Evolutionary conservation across 306 rosid genomes (phyloP), one percentile per base, ranked within the genome.

Genomic region (Dryas drummondii): DNA sequence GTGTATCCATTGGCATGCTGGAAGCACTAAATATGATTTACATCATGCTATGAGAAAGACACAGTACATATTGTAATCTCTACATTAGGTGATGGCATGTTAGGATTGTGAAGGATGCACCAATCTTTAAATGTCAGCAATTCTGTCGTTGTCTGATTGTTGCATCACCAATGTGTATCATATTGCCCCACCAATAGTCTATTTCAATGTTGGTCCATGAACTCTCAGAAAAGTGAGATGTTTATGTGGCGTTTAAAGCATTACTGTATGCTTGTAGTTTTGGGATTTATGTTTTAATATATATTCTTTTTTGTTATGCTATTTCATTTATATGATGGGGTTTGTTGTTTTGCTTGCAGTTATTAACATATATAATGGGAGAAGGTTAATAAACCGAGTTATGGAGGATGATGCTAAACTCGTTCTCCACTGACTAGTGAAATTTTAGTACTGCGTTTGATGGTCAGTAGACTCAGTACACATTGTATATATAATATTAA

Each of bases 281-380:
- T 14, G 16, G 45, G 32, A 58, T 7, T 48, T 48, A 58, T 11
- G 37, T 27, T 27, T 19, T 45, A 9, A 16, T 65, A 15, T 42
- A 22, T 42, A 11, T n/a, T 8, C 37, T 45, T 0, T 17, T 17
- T 16, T 45, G 65, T 26, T 44, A 27, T 45, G 26, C 13, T 44
- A 58, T 15, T 14, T 44, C 57, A 45, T 58, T 26, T n/a, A 47
- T 26, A 57, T 59, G 68, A 59, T 62, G 59, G 42, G 37, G 32
- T 60, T 10, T 62, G 48, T 73, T 56, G 45, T 37, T 16, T 6
- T 48, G 22, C 15, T 40, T 73, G 77, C 68, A 73, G 77, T 47
- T 68, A 47, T 61, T 60, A 48, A 62, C 77, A 73, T 72, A 59
- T 72, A 59, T 15, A 15, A 26, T 48, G 9, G 37, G 37, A 9